Base-by-base conservation (phyloP, 345 rosid species). In the Arabidopsis suecica region DNA sequence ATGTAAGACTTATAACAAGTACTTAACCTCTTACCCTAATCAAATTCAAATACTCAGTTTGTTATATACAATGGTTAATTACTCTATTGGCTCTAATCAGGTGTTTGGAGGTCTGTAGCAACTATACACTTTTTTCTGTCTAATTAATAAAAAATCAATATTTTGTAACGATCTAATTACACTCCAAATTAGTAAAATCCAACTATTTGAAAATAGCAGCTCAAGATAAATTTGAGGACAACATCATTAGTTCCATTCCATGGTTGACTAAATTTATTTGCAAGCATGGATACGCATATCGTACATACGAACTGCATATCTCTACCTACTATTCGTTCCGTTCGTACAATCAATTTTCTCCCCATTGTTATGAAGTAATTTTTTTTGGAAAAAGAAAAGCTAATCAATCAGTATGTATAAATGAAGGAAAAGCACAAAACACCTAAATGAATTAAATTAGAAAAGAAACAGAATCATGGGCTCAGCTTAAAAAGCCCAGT, bases 181-280 rank as follows among this genome's bases (percentile, higher is more conserved):
- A 45, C 50, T 45, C 3, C 50, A 2, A 45, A 28, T 28, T 28
- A 45, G 20, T n/a, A 45, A 32, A 7, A 23, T 25, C 41, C 14
- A 69, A 7, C 45, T 58, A 48, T 30, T 56, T 30, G 73, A 44
- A 56, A 30, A 38, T 34, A 49, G 5, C 20, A 32, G 38, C 22
- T 64, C 64, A 41, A 34, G 41, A 30, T 32, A 23, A 20, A 22
- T 9, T 65, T 33, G 50, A 38, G 36, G 72, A 74, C 65, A 74
- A 12, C 66, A 56, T 74, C 65, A 74, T 66, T 47, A 14, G 61
- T 66, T 65, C 6, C 67, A 37, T 66, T 65, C 6, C 67, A 37
- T 58, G 51, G 71, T 65, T 65, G 72, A 74, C 72, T 41, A 38
- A 54, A 38, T 13, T 4, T 37, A 37, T 36, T 68, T 45, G 30